Conservation (phyloP, 2,329 filamentous ascomycete genomes). For the Trichoderma sp. region DNA sequence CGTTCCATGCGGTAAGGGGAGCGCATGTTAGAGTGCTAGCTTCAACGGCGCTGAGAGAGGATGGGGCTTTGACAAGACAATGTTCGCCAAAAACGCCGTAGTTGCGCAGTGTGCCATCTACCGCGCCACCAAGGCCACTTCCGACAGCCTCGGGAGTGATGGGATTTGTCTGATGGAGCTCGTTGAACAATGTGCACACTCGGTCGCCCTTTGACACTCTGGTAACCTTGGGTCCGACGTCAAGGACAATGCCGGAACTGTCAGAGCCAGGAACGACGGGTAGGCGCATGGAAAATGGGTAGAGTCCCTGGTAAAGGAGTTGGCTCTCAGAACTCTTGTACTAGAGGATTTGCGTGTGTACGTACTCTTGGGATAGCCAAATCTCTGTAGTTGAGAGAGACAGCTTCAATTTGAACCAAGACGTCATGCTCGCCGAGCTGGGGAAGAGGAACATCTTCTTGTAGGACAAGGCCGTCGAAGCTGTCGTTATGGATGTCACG, state of each 20-base stretch:
- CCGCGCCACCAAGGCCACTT: slow-evolving; percentile 26
- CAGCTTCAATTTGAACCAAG: slow-evolving; percentile 26
- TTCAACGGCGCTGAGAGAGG: slow-evolving; percentile 44
- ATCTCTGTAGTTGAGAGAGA: slow-evolving; percentile 27
- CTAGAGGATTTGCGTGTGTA: neutral
- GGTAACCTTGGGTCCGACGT: slow-evolving; percentile 45
- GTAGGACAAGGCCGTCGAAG: neutral
- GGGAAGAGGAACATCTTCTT: neutral
- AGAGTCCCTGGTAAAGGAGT: neutral
- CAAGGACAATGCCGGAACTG: slow-evolving; percentile 49
- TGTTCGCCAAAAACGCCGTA: slow-evolving; percentile 40
- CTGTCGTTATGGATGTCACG: neutral
- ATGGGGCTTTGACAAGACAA: slow-evolving; percentile 58
- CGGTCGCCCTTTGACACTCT: slow-evolving; percentile 51
- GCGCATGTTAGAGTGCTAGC: slow-evolving; percentile 51
- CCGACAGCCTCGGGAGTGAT: slow-evolving; percentile 31
- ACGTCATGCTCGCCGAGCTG: slow-evolving; percentile 2
- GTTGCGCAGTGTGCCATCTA: slow-evolving; percentile 33
- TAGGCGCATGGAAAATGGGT: slow-evolving; percentile 25
- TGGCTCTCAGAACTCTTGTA: neutral
- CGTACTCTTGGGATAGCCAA: slow-evolving; percentile 17
- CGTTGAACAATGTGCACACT: slow-evolving; percentile 37
- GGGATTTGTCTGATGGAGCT: slow-evolving; percentile 25
- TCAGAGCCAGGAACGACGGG: slow-evolving; percentile 41
- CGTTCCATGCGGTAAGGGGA: slow-evolving; percentile 56